Conservation (phyloP, 352 stramenopile species). For the Peronospora farinosa region DNA sequence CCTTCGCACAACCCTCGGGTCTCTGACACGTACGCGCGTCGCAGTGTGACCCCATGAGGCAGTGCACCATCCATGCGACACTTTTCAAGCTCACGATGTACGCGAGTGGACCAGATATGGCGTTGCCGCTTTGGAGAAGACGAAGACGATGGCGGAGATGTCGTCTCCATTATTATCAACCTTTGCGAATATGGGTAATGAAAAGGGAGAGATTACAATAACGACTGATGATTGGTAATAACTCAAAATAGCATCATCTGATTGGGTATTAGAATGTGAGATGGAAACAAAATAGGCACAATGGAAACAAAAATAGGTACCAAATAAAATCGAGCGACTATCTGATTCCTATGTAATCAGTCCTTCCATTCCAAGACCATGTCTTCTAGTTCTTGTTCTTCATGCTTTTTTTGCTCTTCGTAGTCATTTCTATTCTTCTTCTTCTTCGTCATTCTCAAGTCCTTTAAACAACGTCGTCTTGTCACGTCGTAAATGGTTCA, state of each 20-base stretch:
- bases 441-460: constrained; percentile 31
- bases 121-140: constrained; percentile 40
- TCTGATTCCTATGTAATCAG: too few relatives aligned
- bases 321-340: too few relatives aligned
- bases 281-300: too few relatives aligned
- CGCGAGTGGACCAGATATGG: constrained; percentile 64
- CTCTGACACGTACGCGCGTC: constrained; percentile 45
- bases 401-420: too few relatives aligned
- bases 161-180: constrained; percentile 18
- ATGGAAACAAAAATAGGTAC: too few relatives aligned
- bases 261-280: constrained; percentile 5
- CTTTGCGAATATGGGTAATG: background rate
- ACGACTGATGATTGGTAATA: constrained; percentile 13
- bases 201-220: constrained; percentile 7
- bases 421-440: too few relatives aligned
- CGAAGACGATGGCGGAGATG: constrained; percentile 5
- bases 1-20: constrained; percentile 34
- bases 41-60: constrained; percentile 42
- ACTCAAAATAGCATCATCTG: background rate
- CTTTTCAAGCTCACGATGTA: constrained; percentile 72
- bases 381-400: constrained; percentile 19
- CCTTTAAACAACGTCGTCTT: constrained; percentile 82
- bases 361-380: too few relatives aligned
- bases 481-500: constrained; percentile 77
- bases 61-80: constrained; percentile 28